Evolutionary conservation across 169 alveolate species (phyloP).

Genomic region (Perkinsus olseni): DNA sequence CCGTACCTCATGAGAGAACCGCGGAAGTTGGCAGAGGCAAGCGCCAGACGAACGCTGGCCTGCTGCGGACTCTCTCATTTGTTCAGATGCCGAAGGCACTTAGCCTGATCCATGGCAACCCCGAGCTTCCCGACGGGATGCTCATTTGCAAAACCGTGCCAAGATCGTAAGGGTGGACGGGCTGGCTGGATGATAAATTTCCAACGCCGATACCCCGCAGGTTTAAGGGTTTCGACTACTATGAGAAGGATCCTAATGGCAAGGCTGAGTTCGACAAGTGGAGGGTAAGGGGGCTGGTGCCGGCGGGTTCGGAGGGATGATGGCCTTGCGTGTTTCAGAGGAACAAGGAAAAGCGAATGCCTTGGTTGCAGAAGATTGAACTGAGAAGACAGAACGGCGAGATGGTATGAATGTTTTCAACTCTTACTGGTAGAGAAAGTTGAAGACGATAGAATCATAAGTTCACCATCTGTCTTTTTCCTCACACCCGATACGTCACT

Average conservation of each 20-base stretch:
- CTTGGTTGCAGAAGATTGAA: neutral
- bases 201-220: neutral
- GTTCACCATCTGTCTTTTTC: neutral
- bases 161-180: neutral
- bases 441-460: neutral
- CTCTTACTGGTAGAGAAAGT: no score
- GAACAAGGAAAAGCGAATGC: neutral
- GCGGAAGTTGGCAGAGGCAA: neutral
- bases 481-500: neutral
- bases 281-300: neutral
- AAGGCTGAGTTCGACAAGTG: neutral
- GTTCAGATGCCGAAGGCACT: neutral
- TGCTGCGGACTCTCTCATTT: neutral
- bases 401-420: neutral
- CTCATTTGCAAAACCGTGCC: neutral
- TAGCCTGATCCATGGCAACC: neutral
- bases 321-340: neutral
- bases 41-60: neutral
- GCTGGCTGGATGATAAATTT: neutral
- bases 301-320: neutral
- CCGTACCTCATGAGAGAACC: neutral
- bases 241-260: neutral
- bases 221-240: neutral
- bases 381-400: neutral
- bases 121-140: neutral